phyloP scores from a whole-genome alignment of 208 protist species.

The Trichomonas gallinae region DNA sequence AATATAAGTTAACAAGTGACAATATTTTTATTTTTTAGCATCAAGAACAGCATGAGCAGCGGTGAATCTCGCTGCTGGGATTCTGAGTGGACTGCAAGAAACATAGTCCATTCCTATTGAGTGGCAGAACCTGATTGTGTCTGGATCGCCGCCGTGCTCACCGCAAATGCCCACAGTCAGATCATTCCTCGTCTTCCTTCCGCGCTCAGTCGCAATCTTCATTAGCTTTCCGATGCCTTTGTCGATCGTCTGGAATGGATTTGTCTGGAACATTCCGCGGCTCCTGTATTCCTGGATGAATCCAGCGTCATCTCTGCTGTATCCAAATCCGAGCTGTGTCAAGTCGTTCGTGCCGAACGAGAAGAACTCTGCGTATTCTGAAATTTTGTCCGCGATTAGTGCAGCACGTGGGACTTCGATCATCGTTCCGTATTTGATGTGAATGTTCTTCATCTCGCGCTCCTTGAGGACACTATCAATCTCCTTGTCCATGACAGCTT shows the following conservation, averaged over 20 bases:
- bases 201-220: background rate
- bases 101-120: slow-evolving; percentile 69
- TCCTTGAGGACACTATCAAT: background rate
- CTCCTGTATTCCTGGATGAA: background rate
- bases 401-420: background rate
- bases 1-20: too few species aligned
- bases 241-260: background rate
- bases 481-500: background rate
- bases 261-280: slow-evolving; percentile 57
- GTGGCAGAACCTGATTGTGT: slow-evolving; percentile 71
- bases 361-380: background rate
- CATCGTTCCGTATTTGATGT: background rate
- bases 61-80: slow-evolving; percentile 71
- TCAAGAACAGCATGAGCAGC: slow-evolving; percentile 67
- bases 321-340: background rate
- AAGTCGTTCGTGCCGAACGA: background rate
- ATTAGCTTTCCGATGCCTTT: background rate
- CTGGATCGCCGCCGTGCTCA: slow-evolving; percentile 65
- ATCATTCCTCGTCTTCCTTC: background rate
- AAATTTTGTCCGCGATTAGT: background rate
- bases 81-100: slow-evolving; percentile 74
- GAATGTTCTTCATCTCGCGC: background rate
- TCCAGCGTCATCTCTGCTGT: background rate
- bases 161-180: background rate
- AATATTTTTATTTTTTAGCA: background rate